Base-by-base conservation (phyloP, 169 alveolate genomes). In the Nephromyces sp. region DNA sequence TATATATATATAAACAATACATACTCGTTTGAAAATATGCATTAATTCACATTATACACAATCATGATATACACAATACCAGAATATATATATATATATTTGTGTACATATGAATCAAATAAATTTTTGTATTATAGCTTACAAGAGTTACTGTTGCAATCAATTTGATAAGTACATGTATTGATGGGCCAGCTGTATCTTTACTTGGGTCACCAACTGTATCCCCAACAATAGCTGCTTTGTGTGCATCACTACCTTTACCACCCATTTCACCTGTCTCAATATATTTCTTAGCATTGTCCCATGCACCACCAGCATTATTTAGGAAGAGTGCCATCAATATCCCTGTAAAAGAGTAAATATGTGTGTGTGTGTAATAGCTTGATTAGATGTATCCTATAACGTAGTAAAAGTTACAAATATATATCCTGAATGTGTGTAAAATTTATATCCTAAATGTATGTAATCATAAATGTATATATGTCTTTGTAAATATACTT, bases 161-260 rank as follows among this genome's bases (percentile, higher is more conserved):
- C 6, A 88, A 81, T 72, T 87, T 88, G 62, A 88, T 84, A 24
- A 86, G 77, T 62, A 86, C 90, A 69, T 84, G 86, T 22, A 85
- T 80, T 34, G 85, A 64, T 27, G 93, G 95, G 3, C 96, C 96
- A 66, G 92, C 87, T n/a, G 96, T 91, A 76, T 91, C 96, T 79
- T 91, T 91, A 32, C 91, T 79, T 34, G 96, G 95, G 69, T 91
- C 96, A 21, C 96, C 96, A 63, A 89, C 94, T 29, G 94, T 89
- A 74, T 89, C 95, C 67, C 95, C 95, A 52, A 75, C 78, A 1
- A 84, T 88, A 52, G 90, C 79, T 6, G 88, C 85, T 72, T 81
- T 85, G 71, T 81, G 90, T 6, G 84, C 86, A 0, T 80, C 88
- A 34, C 85, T 73, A 51, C 77, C 76, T 64, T 87, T 87, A 15